Conservation (phyloP, 148 eudicot genomes). For the Rhododendron vialii region DNA sequence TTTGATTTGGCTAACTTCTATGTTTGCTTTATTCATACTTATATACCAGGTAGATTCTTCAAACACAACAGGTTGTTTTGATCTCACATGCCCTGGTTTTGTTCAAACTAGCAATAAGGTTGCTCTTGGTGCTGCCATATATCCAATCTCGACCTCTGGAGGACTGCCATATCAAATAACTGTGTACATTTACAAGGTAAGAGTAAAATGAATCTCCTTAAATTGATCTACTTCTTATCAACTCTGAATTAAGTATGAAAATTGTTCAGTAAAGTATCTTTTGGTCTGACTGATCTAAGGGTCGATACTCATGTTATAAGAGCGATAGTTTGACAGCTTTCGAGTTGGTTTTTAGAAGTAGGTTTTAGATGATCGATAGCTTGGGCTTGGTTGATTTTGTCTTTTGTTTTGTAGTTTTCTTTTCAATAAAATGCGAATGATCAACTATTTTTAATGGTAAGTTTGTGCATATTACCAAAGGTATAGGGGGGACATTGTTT, state of each 20-base stretch:
- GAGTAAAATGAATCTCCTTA: neutral
- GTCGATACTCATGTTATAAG: neutral
- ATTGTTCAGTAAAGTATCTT: neutral
- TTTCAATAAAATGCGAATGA: too few species aligned
- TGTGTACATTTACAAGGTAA: slow-evolving; percentile 35
- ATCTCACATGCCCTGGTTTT: slow-evolving; percentile 64
- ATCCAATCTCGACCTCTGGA: slow-evolving; percentile 32
- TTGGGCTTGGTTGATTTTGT: neutral
- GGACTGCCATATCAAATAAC: slow-evolving; percentile 35
- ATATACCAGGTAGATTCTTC: slow-evolving; percentile 33
- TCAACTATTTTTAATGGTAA: too few species aligned
- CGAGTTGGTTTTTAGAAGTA: neutral
- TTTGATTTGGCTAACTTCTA: neutral
- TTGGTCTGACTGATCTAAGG: neutral
- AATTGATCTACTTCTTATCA: neutral
- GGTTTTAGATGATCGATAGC: neutral
- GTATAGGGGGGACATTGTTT: too few species aligned
- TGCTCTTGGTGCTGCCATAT: slow-evolving; percentile 56
- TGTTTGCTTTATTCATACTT: neutral
- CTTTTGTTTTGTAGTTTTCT: neutral
- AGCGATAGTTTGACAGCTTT: neutral
- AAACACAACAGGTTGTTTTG: slow-evolving; percentile 58
- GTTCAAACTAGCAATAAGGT: slow-evolving; percentile 54
- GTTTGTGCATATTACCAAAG: too few species aligned
- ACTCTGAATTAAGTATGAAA: neutral